These are phyloP conservation scores for Apostasia ramifera DNA, from an alignment of 106 monocot genomes.

Conservation along the genomic window DNA sequence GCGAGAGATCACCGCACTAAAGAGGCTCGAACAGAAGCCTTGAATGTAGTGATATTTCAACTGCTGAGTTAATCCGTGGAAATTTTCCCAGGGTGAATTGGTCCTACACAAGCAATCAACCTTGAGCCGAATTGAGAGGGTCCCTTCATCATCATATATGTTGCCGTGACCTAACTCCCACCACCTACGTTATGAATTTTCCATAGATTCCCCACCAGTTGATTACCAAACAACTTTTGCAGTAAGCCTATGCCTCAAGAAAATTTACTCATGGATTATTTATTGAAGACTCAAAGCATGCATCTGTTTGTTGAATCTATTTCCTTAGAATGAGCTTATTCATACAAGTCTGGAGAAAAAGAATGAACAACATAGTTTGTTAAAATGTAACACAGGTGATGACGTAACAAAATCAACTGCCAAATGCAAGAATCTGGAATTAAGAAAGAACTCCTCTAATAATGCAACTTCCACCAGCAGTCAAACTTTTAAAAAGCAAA, in stretches of 20 bases:
- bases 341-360: slow-evolving; percentile 30
- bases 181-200: background rate
- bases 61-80: background rate
- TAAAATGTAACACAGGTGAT: slow-evolving; percentile 48
- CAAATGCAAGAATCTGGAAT: slow-evolving; percentile 43
- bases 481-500: slow-evolving; percentile 37
- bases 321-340: slow-evolving; percentile 34
- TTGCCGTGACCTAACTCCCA: background rate
- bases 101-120: no score
- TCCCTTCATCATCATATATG: no score
- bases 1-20: no score
- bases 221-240: slow-evolving; percentile 35
- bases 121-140: no score
- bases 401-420: slow-evolving; percentile 30
- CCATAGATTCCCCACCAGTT: slow-evolving; percentile 21
- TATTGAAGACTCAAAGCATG: slow-evolving; percentile 23
- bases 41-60: background rate
- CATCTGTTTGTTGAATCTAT: slow-evolving; percentile 33
- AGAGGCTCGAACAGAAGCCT: background rate
- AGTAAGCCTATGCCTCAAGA: slow-evolving; percentile 35
- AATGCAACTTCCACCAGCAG: slow-evolving; percentile 15
- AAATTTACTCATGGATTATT: slow-evolving; percentile 23
- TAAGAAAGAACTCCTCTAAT: slow-evolving; percentile 31
- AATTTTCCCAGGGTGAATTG: no score
- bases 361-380: slow-evolving; percentile 21